Conservation (phyloP, 1,139 yeast genomes). For the Chernovozyma aurita region DNA sequence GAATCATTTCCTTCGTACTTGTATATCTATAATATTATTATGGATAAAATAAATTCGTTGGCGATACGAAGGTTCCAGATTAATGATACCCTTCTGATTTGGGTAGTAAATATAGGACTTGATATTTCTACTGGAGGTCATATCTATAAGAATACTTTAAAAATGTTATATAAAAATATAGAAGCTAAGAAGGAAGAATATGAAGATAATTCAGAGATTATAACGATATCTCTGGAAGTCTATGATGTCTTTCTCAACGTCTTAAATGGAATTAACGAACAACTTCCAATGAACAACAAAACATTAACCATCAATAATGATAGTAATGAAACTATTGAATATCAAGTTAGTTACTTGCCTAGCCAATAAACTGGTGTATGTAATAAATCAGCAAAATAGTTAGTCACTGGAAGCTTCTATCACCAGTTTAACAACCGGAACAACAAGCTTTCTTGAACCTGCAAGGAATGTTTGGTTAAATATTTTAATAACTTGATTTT, state of each 20-base stretch:
- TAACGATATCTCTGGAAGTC: conserved; percentile 26
- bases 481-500: conserved; percentile 18
- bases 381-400: neutral
- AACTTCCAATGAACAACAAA: conserved; percentile 28
- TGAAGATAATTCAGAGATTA: conserved; percentile 32
- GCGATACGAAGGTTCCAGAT: conserved; percentile 54
- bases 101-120: conserved; percentile 56
- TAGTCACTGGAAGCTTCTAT: conserved; percentile 23
- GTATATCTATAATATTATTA: conserved; percentile 33
- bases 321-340: conserved; percentile 15
- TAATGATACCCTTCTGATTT: conserved; percentile 60
- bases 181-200: conserved; percentile 14
- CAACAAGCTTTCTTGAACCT: conserved; percentile 86
- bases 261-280: conserved; percentile 20
- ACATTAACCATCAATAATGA: conserved; percentile 13
- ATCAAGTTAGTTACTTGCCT: conserved; percentile 21
- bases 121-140: conserved; percentile 19
- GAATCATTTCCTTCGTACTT: conserved; percentile 30
- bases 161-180: conserved; percentile 37
- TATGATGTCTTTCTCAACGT: conserved; percentile 19
- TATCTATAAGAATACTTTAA: conserved; percentile 27
- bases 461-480: conserved; percentile 51
- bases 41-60: conserved; percentile 43
- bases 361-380: conserved; percentile 6
- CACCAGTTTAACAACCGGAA: conserved; percentile 48